These are phyloP conservation scores for Penicillium hordei DNA, from an alignment of 2,329 filamentous ascomycete species.

Conservation along the genomic window DNA sequence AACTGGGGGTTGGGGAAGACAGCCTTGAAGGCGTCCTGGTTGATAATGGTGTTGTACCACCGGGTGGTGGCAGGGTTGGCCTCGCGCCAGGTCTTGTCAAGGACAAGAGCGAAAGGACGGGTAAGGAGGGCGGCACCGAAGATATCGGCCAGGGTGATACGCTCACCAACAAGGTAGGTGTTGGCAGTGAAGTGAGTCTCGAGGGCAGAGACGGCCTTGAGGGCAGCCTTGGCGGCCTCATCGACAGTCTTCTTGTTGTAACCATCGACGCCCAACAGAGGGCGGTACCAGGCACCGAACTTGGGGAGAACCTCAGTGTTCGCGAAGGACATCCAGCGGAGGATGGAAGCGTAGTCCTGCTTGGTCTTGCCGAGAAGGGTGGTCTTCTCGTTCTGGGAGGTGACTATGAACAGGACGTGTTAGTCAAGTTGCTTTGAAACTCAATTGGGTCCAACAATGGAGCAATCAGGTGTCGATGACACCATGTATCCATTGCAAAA, in stretches of 20 bases:
- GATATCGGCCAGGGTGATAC: constrained; percentile 92
- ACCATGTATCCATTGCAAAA: constrained; percentile 17
- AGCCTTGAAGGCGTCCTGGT: constrained; percentile 85
- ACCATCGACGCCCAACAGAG: constrained; percentile 73
- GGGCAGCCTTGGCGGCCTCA: constrained; percentile 67
- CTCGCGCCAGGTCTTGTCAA: constrained; percentile 83
- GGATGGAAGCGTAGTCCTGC: constrained; percentile 98
- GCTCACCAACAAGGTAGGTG: constrained; percentile 97
- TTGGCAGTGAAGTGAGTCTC: constrained; percentile 88
- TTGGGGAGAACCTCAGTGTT: constrained; percentile 79
- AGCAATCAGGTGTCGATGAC: constrained; percentile 18
- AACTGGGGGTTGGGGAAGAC: constrained; percentile 74
- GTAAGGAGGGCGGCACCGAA: constrained; percentile 76
- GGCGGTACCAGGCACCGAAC: constrained; percentile 79
- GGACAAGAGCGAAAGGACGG: constrained; percentile 91
- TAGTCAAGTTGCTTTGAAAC: constrained; percentile 23
- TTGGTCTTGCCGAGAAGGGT: constrained; percentile 99
- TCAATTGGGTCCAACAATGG: constrained; percentile 8
- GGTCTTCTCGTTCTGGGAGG: constrained; percentile 99
- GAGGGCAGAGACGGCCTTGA: constrained; percentile 68
- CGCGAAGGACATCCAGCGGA: constrained; percentile 97
- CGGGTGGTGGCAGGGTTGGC: constrained; percentile 82
- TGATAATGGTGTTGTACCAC: constrained; percentile 93
- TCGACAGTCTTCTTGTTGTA: constrained; percentile 99
- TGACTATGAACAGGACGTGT: constrained; percentile 60